Evolutionary conservation across 1,284 basidiomycete genomes (phyloP).

Genomic region (Caloboletus firmus): DNA sequence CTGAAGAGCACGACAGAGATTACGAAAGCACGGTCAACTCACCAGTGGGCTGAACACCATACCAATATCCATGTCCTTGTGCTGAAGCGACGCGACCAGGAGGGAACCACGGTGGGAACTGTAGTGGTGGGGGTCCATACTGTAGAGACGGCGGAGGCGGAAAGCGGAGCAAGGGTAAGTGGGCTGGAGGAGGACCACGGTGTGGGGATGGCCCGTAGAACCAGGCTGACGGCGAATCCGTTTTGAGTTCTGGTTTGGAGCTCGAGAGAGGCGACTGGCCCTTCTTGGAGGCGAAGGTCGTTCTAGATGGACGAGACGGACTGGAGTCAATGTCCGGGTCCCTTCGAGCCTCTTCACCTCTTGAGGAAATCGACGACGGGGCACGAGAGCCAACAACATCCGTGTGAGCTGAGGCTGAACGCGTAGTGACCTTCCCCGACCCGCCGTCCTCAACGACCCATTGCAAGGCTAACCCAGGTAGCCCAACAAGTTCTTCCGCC

Average conservation of each 20-base stretch:
- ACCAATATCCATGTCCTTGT: conserved; percentile 30
- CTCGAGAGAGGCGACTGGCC: not conserved
- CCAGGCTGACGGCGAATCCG: conserved; percentile 17
- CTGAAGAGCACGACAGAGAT: not conserved
- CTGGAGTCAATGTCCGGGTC: conserved; percentile 10
- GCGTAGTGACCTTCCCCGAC: not conserved
- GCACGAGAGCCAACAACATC: not conserved
- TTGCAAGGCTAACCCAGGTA: conserved; percentile 16
- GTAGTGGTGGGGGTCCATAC: conserved; percentile 16
- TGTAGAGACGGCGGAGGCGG: conserved; percentile 17
- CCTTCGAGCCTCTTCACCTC: conserved; percentile 13
- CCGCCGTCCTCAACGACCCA: conserved; percentile 1
- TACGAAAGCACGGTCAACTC: conserved; percentile 17
- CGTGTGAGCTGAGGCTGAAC: not conserved
- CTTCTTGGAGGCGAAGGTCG: not conserved
- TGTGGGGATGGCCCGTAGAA: conserved; percentile 10
- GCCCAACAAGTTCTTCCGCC: conserved; percentile 26
- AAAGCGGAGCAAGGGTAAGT: conserved; percentile 13
- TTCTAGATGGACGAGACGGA: not conserved
- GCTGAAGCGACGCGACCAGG: conserved; percentile 6
- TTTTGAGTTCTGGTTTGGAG: conserved; percentile 7
- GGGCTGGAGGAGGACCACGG: conserved; percentile 6
- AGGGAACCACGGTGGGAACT: conserved; percentile 22
- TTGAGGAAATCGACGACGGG: not conserved
- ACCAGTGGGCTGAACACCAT: conserved; percentile 18